Conservation (phyloP, 805 yeast genomes). For the Myxozyma nipponensis region DNA sequence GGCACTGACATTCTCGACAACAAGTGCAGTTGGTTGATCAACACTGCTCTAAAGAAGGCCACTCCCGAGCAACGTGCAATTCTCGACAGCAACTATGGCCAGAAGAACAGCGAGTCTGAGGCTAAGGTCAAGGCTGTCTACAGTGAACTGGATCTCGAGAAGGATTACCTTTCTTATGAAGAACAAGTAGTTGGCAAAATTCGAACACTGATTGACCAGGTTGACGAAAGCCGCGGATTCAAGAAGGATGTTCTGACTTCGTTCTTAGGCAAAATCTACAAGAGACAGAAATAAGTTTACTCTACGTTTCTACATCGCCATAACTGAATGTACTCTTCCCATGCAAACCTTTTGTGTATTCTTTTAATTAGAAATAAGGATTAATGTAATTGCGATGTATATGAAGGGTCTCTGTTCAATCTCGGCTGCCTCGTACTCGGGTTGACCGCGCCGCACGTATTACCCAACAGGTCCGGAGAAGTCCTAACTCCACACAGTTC, state of each 20-base stretch:
- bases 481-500: too few species aligned
- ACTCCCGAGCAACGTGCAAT: conserved; percentile 75
- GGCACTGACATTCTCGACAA: conserved; percentile 98
- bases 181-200: conserved; percentile 67
- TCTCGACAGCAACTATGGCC: conserved; percentile 83
- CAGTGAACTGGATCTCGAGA: conserved; percentile 65
- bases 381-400: too few species aligned
- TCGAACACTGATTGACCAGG: conserved; percentile 56
- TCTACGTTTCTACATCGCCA: too few species aligned
- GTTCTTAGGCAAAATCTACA: conserved; percentile 87
- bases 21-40: conserved; percentile 97
- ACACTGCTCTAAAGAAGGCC: conserved; percentile 80
- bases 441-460: too few species aligned
- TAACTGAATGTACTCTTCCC: too few species aligned
- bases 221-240: conserved; percentile 93
- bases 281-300: conserved; percentile 70
- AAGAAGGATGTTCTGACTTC: conserved; percentile 78
- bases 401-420: too few species aligned
- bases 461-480: too few species aligned
- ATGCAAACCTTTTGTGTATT: too few species aligned
- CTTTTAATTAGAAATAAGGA: too few species aligned
- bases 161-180: conserved; percentile 75
- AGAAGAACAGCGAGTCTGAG: conserved; percentile 68
- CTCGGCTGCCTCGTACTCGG: too few species aligned
- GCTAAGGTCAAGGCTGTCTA: conserved; percentile 67